These are phyloP conservation scores for Solanum sparsipilum DNA, from an alignment of 257 asterid genomes.

Conservation along the genomic window DNA sequence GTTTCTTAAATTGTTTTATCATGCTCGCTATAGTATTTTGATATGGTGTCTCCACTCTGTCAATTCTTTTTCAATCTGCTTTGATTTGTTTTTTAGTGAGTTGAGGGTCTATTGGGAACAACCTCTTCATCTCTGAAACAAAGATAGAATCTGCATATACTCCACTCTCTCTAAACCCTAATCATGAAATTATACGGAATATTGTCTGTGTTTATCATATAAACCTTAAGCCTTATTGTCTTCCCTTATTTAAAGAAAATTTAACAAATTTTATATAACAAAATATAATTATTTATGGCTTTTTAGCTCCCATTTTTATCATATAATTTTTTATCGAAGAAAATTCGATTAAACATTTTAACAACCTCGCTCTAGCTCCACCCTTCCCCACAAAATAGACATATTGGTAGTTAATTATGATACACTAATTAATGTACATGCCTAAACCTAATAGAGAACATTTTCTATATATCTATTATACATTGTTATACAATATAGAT, in stretches of 20 bases:
- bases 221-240: neutral
- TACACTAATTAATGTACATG: too few species aligned
- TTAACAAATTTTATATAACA: neutral
- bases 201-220: neutral
- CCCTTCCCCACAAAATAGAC: neutral
- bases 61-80: neutral
- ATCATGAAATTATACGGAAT: too few species aligned
- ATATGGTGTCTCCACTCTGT: neutral
- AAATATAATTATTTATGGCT: neutral
- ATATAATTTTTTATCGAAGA: neutral
- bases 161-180: neutral
- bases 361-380: neutral
- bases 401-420: too few species aligned
- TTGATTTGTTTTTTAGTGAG: neutral
- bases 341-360: neutral
- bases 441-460: neutral
- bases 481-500: neutral
- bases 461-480: too few species aligned
- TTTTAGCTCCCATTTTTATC: neutral
- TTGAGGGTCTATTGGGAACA: neutral
- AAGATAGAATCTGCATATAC: neutral
- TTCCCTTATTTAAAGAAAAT: neutral
- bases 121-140: neutral
- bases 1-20: neutral
- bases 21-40: neutral